Percentiles rank a stretch among this genome's conserved stretches.
phyloP scores from a whole-genome alignment of 345 rosid genomes.

The Iberis pinnata region DNA sequence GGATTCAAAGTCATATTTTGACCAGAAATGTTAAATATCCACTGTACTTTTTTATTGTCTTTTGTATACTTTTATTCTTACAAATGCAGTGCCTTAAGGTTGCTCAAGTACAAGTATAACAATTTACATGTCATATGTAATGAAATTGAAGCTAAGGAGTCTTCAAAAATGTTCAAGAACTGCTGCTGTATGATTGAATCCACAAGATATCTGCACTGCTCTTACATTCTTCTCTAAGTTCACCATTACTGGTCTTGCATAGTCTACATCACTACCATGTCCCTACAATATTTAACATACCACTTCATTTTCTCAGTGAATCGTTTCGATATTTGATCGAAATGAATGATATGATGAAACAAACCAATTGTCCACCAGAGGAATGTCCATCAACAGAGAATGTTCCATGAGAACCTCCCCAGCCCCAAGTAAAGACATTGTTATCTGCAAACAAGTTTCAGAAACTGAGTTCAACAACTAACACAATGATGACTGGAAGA shows the following conservation, averaged over 20 bases:
- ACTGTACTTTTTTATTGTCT: neutral
- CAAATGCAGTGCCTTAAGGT: neutral
- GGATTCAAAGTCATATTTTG: neutral
- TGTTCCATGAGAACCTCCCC: constrained; percentile 95
- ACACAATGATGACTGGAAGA: neutral
- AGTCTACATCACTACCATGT: constrained; percentile 84
- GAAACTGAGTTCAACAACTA: neutral
- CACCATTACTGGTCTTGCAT: constrained; percentile 48
- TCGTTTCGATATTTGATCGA: constrained; percentile 1
- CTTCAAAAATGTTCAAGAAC: constrained; percentile 47
- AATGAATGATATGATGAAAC: constrained; percentile 22
- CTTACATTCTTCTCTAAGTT: constrained; percentile 43
- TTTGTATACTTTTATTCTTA: neutral
- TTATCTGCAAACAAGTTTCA: constrained; percentile 43
- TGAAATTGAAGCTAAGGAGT: neutral
- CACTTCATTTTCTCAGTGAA: neutral
- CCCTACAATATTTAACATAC: constrained; percentile 42
- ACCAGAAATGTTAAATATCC: too few species aligned
- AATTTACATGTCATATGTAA: neutral
- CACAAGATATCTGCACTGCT: constrained; percentile 73
- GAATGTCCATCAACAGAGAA: constrained; percentile 88
- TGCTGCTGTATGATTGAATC: constrained; percentile 87
- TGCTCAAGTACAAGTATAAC: neutral
- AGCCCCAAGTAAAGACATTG: constrained; percentile 83
- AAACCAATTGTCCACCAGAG: constrained; percentile 93